phyloP scores from a whole-genome alignment of 352 stramenopile species.

The Pythium dissimile region DNA sequence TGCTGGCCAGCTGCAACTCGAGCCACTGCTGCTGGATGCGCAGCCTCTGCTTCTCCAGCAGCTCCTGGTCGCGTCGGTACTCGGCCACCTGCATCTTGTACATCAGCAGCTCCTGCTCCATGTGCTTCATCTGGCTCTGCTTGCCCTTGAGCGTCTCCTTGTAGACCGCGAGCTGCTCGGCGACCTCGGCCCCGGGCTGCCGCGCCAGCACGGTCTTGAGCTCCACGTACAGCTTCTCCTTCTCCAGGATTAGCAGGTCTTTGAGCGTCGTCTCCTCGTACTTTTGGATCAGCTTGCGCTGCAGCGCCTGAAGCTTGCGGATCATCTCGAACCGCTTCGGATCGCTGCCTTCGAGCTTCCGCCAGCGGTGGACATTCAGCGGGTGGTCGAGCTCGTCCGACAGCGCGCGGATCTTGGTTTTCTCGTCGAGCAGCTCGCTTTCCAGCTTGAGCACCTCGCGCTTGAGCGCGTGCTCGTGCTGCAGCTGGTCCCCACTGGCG shows the following conservation, averaged over 20 bases:
- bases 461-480: constrained; percentile 55
- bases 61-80: constrained; percentile 62
- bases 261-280: constrained; percentile 68
- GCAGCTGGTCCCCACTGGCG: constrained; percentile 61
- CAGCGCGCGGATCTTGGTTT: constrained; percentile 85
- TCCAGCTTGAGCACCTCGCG: constrained; percentile 56
- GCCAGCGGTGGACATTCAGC: constrained; percentile 91
- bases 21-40: constrained; percentile 67
- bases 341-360: constrained; percentile 86
- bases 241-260: constrained; percentile 73
- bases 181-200: constrained; percentile 84
- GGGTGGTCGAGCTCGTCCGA: constrained; percentile 89
- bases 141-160: constrained; percentile 88
- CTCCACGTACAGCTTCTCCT: constrained; percentile 92
- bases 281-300: constrained; percentile 84
- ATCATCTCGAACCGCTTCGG: constrained; percentile 89
- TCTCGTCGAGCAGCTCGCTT: constrained; percentile 69
- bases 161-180: constrained; percentile 85
- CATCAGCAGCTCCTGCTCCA: constrained; percentile 91
- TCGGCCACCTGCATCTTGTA: constrained; percentile 91
- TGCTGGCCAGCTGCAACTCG: constrained; percentile 27
- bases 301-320: constrained; percentile 81
- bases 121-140: constrained; percentile 66
- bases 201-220: constrained; percentile 87
- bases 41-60: constrained; percentile 60